Evolutionary conservation across 2,329 filamentous ascomycete species (phyloP), one percentile per base, ranked within the genome.

Genomic region (Thyridium curvatum): DNA sequence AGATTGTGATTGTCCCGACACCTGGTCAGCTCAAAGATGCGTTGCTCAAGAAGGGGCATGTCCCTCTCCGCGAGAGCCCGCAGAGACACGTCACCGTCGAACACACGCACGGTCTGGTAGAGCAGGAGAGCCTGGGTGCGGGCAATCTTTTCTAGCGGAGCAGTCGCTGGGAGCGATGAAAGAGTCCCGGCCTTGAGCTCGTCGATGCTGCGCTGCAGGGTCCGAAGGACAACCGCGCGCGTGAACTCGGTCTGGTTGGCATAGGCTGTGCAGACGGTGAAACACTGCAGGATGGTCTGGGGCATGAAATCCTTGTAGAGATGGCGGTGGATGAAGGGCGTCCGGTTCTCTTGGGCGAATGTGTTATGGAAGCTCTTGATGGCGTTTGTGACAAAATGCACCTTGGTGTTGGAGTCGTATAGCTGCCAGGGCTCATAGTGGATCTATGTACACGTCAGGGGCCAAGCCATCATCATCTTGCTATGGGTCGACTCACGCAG

Each of bases 81-180:
- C 21, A 26, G 21, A 10, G 21, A 26, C 6, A 26, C 21, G 10
- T 26, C 21, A 10, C 21, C 21, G 21, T 62, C 59, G 39, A 55
- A 57, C 8, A 62, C 48, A 9, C 59, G 47, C 34, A 61, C 55
- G n/a, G 52, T 40, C 39, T 61, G 57, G 42, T 61, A 61, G n/a
- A 52, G 28, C 32, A 52, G 48, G 14, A 54, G 42, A 3, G 51
- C 47, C 36, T 55, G 52, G 0, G 44, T 41, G 12, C 49, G 40
- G 21, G 50, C 48, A 13, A 53, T 45, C 40, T 54, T 53, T 34
- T 56, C 53, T 9, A 40, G 37, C 5, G 51, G 50, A 3, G 51
- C 51, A 8, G 38, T 40, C 13, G 14, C 37, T 39, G 14, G 36
- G 33, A 16, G 30, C 29, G 34, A 47, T 42, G 21, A 26, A 10